phyloP scores from a whole-genome alignment of 2,329 filamentous ascomycete species.

The Sporothrix brunneoviolacea region DNA sequence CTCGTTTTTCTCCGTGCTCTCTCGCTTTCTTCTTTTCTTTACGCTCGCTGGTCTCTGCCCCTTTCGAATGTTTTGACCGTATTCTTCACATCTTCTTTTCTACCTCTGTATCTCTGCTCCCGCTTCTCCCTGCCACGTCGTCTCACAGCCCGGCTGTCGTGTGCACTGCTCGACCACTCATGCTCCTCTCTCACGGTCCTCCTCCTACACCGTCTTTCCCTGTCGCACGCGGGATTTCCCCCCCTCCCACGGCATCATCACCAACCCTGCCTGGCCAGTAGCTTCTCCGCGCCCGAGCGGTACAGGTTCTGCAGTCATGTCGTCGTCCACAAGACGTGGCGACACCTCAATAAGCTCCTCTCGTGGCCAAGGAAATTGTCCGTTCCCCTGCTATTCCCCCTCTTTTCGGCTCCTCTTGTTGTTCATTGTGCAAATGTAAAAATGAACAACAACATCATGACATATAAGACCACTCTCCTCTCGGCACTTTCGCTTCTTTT shows the following conservation, averaged over 20 bases:
- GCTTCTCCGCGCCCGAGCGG: not conserved
- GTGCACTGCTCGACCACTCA: not conserved
- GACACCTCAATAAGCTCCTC: not conserved
- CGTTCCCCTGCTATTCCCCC: not conserved
- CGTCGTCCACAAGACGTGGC: conserved; percentile 1
- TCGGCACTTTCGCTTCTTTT: not conserved
- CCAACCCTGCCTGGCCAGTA: not conserved
- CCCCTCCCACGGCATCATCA: not conserved
- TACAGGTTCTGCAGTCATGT: conserved; percentile 1
- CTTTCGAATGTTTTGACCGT: not conserved
- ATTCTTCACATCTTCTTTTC: too few species aligned
- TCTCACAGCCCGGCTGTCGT: too few species aligned
- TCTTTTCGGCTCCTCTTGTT: not conserved
- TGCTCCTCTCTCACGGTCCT: not conserved
- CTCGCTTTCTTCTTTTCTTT: not conserved
- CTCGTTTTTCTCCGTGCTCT: not conserved
- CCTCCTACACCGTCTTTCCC: too few species aligned
- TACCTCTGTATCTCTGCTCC: not conserved
- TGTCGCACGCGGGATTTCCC: too few species aligned
- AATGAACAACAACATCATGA: too few species aligned
- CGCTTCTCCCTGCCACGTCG: not conserved
- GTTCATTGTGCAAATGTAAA: not conserved
- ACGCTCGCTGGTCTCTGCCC: not conserved
- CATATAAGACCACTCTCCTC: too few species aligned
- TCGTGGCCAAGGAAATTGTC: not conserved